Conservation (phyloP, 1,139 yeast species). For the Arxiozyma slooffiae region DNA sequence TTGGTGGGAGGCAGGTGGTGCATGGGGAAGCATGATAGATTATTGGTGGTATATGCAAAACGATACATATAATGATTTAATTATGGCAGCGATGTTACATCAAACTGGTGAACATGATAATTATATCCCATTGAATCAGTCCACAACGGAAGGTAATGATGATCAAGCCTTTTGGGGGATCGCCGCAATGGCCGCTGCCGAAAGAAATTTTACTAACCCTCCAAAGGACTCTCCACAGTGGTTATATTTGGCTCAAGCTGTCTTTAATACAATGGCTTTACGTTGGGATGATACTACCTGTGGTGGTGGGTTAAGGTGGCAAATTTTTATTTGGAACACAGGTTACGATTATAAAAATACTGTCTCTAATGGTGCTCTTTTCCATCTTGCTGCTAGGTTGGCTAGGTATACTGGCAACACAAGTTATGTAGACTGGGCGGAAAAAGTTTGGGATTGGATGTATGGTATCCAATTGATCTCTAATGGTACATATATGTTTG, state of each 20-base stretch:
- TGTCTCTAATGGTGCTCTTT: slow-evolving; percentile 82
- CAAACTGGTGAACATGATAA: slow-evolving; percentile 71
- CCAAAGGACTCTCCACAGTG: slow-evolving; percentile 50
- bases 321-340: slow-evolving; percentile 86
- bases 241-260: slow-evolving; percentile 69
- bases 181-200: slow-evolving; percentile 85
- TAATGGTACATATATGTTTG: slow-evolving; percentile 40
- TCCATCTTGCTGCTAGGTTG: slow-evolving; percentile 78
- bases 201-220: slow-evolving; percentile 78
- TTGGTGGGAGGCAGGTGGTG: slow-evolving; percentile 99
- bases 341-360: slow-evolving; percentile 90
- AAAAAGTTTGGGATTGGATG: slow-evolving; percentile 77
- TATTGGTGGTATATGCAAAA: slow-evolving; percentile 65
- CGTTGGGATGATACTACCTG: slow-evolving; percentile 76
- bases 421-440: slow-evolving; percentile 75
- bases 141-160: slow-evolving; percentile 95
- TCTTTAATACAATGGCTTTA: slow-evolving; percentile 78
- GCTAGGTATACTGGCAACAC: slow-evolving; percentile 72
- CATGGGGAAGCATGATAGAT: slow-evolving; percentile 81
- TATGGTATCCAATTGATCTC: slow-evolving; percentile 46
- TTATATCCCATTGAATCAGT: slow-evolving; percentile 81
- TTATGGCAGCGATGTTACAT: slow-evolving; percentile 55
- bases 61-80: slow-evolving; percentile 50
- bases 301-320: slow-evolving; percentile 93
- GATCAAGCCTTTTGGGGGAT: slow-evolving; percentile 97